Conservation (phyloP, 164 flowering plant genomes). For the Chloranthus sessilifolius region DNA sequence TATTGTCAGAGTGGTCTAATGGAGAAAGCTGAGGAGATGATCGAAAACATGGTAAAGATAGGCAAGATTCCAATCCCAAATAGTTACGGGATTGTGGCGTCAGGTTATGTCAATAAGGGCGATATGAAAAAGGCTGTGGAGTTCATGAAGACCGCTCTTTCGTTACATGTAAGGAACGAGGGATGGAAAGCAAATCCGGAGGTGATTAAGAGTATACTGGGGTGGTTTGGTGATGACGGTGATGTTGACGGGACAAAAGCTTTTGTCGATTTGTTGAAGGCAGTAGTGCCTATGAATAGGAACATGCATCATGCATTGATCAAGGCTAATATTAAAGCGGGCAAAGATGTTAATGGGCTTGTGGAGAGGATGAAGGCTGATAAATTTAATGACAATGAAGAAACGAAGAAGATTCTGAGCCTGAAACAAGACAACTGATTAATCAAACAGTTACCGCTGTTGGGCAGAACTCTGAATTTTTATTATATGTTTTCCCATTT, state of each 20-base stretch:
- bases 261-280: slow-evolving; percentile 15
- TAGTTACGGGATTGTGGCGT: slow-evolving; percentile 34
- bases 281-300: slow-evolving; percentile 11
- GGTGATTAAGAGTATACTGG: slow-evolving; percentile 21
- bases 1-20: slow-evolving; percentile 34
- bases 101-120: slow-evolving; percentile 19
- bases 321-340: slow-evolving; percentile 11
- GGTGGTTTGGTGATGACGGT: slow-evolving; percentile 26
- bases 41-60: slow-evolving; percentile 18
- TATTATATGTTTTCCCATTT: no score
- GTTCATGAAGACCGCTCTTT: slow-evolving; percentile 33
- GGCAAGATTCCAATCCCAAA: slow-evolving; percentile 22
- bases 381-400: slow-evolving; percentile 10
- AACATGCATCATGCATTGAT: slow-evolving; percentile 16
- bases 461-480: no score
- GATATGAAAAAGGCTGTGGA: slow-evolving; percentile 37
- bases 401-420: slow-evolving; percentile 9
- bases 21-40: slow-evolving; percentile 37
- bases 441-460: no score
- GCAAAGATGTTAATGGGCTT: slow-evolving; percentile 4
- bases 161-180: slow-evolving; percentile 12
- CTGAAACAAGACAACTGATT: no score
- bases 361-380: slow-evolving; percentile 15
- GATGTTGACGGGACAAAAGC: slow-evolving; percentile 22
- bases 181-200: slow-evolving; percentile 19